phyloP scores from a whole-genome alignment of 2,329 filamentous ascomycete genomes.

The Uncinocarpus reesii region DNA sequence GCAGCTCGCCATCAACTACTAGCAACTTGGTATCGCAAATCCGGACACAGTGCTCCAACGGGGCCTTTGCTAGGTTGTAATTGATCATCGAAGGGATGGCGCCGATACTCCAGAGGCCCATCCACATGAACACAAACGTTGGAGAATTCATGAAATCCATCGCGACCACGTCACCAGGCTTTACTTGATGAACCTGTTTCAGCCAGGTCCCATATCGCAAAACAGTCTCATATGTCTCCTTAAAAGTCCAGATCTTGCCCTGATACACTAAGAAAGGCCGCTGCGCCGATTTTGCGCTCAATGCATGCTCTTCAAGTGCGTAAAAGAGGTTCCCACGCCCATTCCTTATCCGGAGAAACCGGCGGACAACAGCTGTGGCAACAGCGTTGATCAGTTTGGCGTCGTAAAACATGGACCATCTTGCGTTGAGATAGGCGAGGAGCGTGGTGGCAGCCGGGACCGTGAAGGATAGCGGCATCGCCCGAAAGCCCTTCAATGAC shows the following conservation, averaged over 20 bases:
- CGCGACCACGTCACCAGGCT: constrained; percentile 65
- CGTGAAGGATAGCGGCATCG: constrained; percentile 35
- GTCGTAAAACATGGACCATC: constrained; percentile 58
- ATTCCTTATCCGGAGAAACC: constrained; percentile 41
- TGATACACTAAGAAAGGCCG: constrained; percentile 57
- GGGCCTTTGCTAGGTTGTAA: constrained; percentile 64
- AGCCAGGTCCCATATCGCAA: constrained; percentile 69
- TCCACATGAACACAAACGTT: constrained; percentile 62
- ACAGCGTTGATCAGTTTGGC: constrained; percentile 47
- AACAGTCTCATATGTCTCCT: constrained; percentile 59
- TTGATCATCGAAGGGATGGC: constrained; percentile 80
- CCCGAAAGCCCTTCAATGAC: constrained; percentile 1
- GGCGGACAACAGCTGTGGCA: constrained; percentile 38
- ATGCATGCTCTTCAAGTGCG: constrained; percentile 56
- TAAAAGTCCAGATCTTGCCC: constrained; percentile 56
- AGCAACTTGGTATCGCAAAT: constrained; percentile 57
- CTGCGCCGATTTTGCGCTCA: constrained; percentile 41
- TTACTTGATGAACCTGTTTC: constrained; percentile 51
- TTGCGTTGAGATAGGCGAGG: constrained; percentile 70
- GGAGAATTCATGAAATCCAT: constrained; percentile 73
- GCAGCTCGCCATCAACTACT: constrained; percentile 59
- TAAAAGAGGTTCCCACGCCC: constrained; percentile 67
- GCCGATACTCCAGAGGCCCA: constrained; percentile 73
- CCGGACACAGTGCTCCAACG: constrained; percentile 63
- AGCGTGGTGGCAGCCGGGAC: constrained; percentile 55